Evolutionary conservation across 805 yeast species (phyloP).

Genomic region (Myxozyma mucilagina): DNA sequence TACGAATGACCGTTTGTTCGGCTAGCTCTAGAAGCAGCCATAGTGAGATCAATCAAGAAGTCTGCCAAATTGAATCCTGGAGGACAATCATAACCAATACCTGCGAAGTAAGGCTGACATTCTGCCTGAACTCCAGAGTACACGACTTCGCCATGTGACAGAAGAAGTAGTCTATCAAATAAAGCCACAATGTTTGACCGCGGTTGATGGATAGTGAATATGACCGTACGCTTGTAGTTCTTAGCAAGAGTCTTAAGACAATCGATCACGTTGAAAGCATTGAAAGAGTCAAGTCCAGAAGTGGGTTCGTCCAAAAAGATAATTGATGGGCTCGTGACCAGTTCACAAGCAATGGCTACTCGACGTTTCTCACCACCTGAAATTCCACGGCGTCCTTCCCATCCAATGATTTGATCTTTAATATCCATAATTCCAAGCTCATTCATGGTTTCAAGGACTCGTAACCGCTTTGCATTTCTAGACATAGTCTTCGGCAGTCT

Average conservation of each 20-base stretch:
- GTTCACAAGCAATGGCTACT: slow-evolving; percentile 90
- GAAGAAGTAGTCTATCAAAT: slow-evolving; percentile 76
- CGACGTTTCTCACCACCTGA: slow-evolving; percentile 92
- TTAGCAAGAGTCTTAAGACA: slow-evolving; percentile 76
- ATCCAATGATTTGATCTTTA: slow-evolving; percentile 83
- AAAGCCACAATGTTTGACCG: slow-evolving; percentile 90
- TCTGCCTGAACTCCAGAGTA: slow-evolving; percentile 83
- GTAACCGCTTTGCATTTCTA: slow-evolving; percentile 64
- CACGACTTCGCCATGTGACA: slow-evolving; percentile 82
- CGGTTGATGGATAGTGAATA: slow-evolving; percentile 96
- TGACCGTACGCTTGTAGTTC: slow-evolving; percentile 79
- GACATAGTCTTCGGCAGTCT: slow-evolving; percentile 82
- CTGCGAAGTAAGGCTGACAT: slow-evolving; percentile 72
- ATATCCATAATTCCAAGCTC: slow-evolving; percentile 83
- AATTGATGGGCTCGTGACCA: slow-evolving; percentile 84
- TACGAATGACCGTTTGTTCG: slow-evolving; percentile 9
- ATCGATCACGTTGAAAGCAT: slow-evolving; percentile 89
- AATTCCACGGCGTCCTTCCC: slow-evolving; percentile 86
- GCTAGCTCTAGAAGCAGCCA: slow-evolving; percentile 46
- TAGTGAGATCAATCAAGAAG: slow-evolving; percentile 77
- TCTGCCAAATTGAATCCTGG: slow-evolving; percentile 92
- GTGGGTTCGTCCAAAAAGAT: slow-evolving; percentile 90
- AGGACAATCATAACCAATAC: slow-evolving; percentile 81
- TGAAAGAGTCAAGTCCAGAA: slow-evolving; percentile 90
- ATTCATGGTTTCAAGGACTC: slow-evolving; percentile 80